Evolutionary conservation across 225 moss, liverwort and hornwort species (phyloP).

Genomic region (Pleurozium schreberi): DNA sequence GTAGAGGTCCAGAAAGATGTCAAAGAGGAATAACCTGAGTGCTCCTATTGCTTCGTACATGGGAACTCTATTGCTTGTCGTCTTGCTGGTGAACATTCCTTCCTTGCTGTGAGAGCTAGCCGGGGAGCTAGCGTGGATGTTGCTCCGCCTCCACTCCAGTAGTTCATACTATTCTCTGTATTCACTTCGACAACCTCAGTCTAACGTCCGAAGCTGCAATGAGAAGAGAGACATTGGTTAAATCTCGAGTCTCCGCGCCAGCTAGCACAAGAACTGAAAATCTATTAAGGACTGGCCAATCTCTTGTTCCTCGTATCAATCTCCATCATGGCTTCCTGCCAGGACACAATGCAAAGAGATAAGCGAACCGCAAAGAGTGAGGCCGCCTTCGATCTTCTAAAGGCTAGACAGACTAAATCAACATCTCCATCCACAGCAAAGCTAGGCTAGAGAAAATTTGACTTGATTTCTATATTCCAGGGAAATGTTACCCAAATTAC

Average conservation of each 20-base stretch:
- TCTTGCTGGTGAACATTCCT: neutral
- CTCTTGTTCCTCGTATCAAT: neutral
- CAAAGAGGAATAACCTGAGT: neutral
- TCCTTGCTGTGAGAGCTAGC: neutral
- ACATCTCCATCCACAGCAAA: neutral
- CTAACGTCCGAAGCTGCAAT: neutral
- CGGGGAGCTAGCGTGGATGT: neutral
- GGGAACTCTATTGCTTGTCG: neutral
- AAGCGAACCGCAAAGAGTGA: neutral
- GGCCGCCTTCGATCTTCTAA: neutral
- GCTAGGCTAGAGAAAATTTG: neutral
- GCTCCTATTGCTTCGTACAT: neutral
- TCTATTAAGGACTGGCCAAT: neutral
- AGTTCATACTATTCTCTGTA: neutral
- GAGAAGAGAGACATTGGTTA: neutral
- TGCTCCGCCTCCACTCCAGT: neutral
- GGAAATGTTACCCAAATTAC: neutral
- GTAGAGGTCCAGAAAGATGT: neutral
- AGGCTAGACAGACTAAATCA: neutral
- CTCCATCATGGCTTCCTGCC: neutral
- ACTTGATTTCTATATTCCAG: neutral
- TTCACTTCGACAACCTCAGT: neutral
- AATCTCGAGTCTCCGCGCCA: neutral
- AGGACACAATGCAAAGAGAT: neutral
- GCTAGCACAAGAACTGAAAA: neutral